Conservation (phyloP, 1,284 basidiomycete genomes). For the Phlebopus sp. region DNA sequence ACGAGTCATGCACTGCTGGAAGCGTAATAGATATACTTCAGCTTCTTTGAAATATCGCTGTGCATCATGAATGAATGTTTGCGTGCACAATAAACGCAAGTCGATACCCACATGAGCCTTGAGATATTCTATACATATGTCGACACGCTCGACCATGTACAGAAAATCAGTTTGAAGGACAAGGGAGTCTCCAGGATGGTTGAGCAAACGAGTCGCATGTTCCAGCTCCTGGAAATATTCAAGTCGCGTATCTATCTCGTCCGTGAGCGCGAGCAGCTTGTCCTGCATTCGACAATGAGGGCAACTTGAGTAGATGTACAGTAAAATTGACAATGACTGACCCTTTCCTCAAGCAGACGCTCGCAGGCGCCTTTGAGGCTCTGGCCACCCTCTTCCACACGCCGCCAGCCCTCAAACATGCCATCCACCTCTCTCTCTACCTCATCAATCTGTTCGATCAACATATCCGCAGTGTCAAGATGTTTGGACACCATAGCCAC, state of each 20-base stretch:
- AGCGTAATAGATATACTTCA: constrained; percentile 87
- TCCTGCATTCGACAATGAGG: constrained; percentile 45
- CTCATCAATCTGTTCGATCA: constrained; percentile 68
- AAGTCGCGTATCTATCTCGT: constrained; percentile 72
- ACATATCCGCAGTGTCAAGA: constrained; percentile 68
- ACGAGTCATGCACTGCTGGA: constrained; percentile 93
- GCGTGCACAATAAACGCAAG: not conserved
- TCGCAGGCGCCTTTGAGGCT: constrained; percentile 90
- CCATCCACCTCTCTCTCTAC: constrained; percentile 71
- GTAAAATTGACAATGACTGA: constrained; percentile 30
- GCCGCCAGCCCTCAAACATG: constrained; percentile 80
- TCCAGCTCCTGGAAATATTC: constrained; percentile 94
- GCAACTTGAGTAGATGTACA: constrained; percentile 2
- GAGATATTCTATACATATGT: constrained; percentile 88
- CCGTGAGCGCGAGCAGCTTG: constrained; percentile 71
- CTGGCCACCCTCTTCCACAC: constrained; percentile 85
- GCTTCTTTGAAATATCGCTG: constrained; percentile 89
- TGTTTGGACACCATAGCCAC: constrained; percentile 72
- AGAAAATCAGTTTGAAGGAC: constrained; percentile 88
- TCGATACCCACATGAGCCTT: constrained; percentile 68
- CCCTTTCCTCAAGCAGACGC: constrained; percentile 81
- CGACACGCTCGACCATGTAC: constrained; percentile 90
- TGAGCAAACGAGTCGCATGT: constrained; percentile 84
- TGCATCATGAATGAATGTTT: not conserved
- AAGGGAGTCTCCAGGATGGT: constrained; percentile 86